These are phyloP conservation scores for Sisymbrium altissimum DNA, from an alignment of 345 rosid genomes.

Conservation along the genomic window DNA sequence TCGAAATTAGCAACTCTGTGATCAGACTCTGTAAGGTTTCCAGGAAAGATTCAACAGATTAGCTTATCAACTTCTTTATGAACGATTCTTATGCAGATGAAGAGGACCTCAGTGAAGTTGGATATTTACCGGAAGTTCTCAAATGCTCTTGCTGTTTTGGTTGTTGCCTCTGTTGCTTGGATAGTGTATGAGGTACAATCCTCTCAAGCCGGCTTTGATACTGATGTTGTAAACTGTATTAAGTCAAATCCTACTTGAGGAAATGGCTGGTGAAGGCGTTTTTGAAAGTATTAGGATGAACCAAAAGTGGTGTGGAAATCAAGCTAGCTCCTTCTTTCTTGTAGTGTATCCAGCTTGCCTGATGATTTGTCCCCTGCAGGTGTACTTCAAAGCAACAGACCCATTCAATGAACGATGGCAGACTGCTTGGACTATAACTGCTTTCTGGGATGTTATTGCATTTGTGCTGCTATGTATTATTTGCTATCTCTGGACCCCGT, in stretches of 20 bases:
- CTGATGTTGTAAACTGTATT: background rate
- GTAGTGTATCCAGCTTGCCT: background rate
- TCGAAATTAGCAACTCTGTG: background rate
- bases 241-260: background rate
- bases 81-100: conserved; percentile 44
- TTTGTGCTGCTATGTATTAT: conserved; percentile 71
- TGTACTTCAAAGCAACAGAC: conserved; percentile 95
- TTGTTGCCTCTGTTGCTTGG: conserved; percentile 88
- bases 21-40: background rate
- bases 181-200: conserved; percentile 76
- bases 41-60: background rate
- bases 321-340: background rate
- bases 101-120: conserved; percentile 80
- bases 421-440: conserved; percentile 92
- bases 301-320: background rate
- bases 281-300: background rate
- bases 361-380: conserved; percentile 44
- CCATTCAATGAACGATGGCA: conserved; percentile 91
- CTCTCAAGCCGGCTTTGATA: conserved; percentile 2
- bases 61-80: background rate
- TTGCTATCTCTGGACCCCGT: conserved; percentile 96
- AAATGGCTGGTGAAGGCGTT: background rate
- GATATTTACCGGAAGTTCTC: conserved; percentile 94
- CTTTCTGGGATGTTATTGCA: conserved; percentile 90
- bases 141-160: conserved; percentile 76